These are phyloP conservation scores for Berberis thunbergii DNA, from an alignment of 164 flowering plant species.

Conservation along the genomic window DNA sequence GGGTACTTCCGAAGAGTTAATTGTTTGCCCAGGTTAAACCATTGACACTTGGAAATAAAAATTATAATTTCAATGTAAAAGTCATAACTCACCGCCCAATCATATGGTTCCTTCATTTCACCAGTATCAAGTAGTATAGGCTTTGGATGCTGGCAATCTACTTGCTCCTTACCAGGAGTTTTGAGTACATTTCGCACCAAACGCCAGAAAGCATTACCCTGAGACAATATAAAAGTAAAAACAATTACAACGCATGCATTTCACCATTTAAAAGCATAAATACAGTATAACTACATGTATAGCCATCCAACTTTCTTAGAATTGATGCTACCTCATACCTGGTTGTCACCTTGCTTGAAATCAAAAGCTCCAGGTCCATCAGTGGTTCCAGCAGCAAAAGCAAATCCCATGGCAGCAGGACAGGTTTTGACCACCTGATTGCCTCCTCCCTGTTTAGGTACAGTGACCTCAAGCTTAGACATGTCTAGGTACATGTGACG, in stretches of 20 bases:
- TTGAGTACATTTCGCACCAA: constrained; percentile 68
- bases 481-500: constrained; percentile 73
- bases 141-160: constrained; percentile 84
- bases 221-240: constrained; percentile 11
- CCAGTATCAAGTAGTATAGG: constrained; percentile 98
- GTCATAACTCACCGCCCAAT: constrained; percentile 80
- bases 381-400: constrained; percentile 98
- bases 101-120: constrained; percentile 90
- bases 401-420: constrained; percentile 98
- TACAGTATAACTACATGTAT: neutral
- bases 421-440: constrained; percentile 68
- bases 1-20: neutral
- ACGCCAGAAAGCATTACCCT: constrained; percentile 97
- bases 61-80: neutral
- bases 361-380: constrained; percentile 99
- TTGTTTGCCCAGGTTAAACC: neutral
- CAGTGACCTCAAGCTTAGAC: constrained; percentile 70
- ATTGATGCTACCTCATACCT: constrained; percentile 24
- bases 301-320: neutral
- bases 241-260: constrained; percentile 2
- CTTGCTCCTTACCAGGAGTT: constrained; percentile 60
- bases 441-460: constrained; percentile 51
- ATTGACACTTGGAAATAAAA: neutral
- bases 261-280: neutral
- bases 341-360: constrained; percentile 89